These are phyloP conservation scores for Pelargonium nanum DNA, from an alignment of 345 rosid genomes.

Conservation along the genomic window DNA sequence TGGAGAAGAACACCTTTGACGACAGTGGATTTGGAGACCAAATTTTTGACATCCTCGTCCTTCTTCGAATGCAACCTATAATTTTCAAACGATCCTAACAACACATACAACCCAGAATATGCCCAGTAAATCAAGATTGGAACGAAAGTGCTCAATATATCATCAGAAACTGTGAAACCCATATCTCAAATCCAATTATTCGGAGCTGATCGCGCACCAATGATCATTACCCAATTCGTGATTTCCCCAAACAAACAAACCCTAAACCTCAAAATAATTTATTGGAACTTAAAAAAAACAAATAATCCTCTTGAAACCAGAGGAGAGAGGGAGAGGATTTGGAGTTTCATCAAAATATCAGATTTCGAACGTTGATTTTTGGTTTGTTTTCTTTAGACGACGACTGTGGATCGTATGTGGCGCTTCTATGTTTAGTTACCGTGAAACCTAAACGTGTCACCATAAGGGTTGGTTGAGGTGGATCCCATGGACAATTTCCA, in stretches of 20 bases:
- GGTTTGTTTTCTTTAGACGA: too few relatives aligned
- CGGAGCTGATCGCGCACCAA: too few relatives aligned
- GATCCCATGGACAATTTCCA: too few relatives aligned
- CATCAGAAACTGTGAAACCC: conserved; percentile 63
- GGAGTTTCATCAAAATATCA: too few relatives aligned
- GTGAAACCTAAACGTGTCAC: too few relatives aligned
- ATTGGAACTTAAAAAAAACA: not conserved
- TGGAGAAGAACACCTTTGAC: conserved; percentile 82
- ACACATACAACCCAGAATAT: conserved; percentile 61
- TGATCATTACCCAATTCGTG: not conserved
- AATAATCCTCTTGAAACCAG: too few relatives aligned
- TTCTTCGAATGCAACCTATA: conserved; percentile 71
- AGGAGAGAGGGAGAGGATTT: too few relatives aligned
- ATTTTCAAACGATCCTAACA: conserved; percentile 39
- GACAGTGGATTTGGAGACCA: conserved; percentile 57
- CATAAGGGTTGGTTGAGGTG: too few relatives aligned
- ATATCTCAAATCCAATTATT: conserved; percentile 11
- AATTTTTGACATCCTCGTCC: conserved; percentile 81
- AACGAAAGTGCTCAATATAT: conserved; percentile 56
- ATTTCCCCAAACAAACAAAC: not conserved
- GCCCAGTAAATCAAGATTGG: conserved; percentile 78
- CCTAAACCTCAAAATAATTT: not conserved
- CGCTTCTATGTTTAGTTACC: too few relatives aligned
- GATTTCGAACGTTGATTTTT: too few relatives aligned
- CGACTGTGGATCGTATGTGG: too few relatives aligned